phyloP scores from a whole-genome alignment of 805 yeast genomes.

The Candida xiaguanensis region DNA sequence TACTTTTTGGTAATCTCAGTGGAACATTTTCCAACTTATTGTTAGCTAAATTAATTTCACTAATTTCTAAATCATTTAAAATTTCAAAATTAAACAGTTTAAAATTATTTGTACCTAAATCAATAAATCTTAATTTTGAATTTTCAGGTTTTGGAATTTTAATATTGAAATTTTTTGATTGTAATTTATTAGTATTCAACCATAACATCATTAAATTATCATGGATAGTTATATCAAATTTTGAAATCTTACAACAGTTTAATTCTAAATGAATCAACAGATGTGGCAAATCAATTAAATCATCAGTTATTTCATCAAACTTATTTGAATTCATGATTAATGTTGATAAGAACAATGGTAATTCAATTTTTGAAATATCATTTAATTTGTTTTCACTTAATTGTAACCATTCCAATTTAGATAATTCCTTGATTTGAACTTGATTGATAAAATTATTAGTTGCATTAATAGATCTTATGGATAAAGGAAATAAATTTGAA shows the following conservation, averaged over 20 bases:
- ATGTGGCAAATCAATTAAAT: slow-evolving; percentile 2
- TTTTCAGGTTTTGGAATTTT: neutral
- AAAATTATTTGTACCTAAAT: slow-evolving; percentile 7
- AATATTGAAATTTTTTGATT: slow-evolving; percentile 1
- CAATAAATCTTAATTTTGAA: slow-evolving; percentile 7
- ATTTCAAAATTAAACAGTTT: slow-evolving; percentile 7
- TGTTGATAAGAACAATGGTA: slow-evolving; percentile 6
- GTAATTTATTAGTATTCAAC: slow-evolving; percentile 6
- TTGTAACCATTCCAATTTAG: slow-evolving; percentile 7
- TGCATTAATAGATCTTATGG: slow-evolving; percentile 9
- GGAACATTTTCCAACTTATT: slow-evolving; percentile 7
- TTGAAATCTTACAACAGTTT: slow-evolving; percentile 6
- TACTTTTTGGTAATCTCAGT: neutral
- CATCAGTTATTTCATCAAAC: slow-evolving; percentile 3
- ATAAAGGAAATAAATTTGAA: neutral
- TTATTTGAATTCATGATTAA: slow-evolving; percentile 6
- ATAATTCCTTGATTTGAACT: slow-evolving; percentile 3
- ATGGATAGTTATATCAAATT: slow-evolving; percentile 1
- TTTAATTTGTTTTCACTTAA: slow-evolving; percentile 4
- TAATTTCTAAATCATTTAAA: slow-evolving; percentile 1
- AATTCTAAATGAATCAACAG: slow-evolving; percentile 9
- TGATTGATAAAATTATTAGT: slow-evolving; percentile 1
- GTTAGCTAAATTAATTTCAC: slow-evolving; percentile 8
- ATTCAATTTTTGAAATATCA: slow-evolving; percentile 1
- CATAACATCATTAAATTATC: slow-evolving; percentile 3